Base-by-base conservation (phyloP, 108 stramenopile genomes). In the Fragilariopsis cylindrus region DNA sequence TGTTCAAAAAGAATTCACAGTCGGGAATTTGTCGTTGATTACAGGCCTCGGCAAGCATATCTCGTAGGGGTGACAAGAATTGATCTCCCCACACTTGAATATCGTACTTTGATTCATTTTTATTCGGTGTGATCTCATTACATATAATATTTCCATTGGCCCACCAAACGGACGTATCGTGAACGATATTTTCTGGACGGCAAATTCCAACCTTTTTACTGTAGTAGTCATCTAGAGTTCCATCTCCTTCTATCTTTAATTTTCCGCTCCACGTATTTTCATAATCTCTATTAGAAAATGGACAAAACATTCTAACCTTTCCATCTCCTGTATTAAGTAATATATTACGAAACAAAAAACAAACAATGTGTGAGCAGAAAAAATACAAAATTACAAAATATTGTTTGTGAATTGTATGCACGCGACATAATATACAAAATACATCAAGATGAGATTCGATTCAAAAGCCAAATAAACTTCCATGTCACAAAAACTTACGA, bases 91-190 rank as follows among this genome's bases (percentile, higher is more conserved):
- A 99, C 2, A 48, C 48, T 47, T 48, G 67, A 48, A 76, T 85
- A 87, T 74, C 97, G 93, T 48, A 82, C 84, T 66, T 91, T 88
- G 16, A 88, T 81, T 75, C 69, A 72, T 92, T 85, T 71, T 86
- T 85, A 4, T 90, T 84, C 39, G 83, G 76, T 55, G 84, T 87
- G 75, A 97, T 82, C 82, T 98, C 98, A 80, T 99, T 99, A 80
- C 98, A 99, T 72, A 99, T 98, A 80, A 99, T 99, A 72, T 99
- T 99, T 5, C 99, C 99, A 78, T 99, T 99, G 43, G 99, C 99
- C 99, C 99, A 99, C 99, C 99, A 99, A 64, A 95, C 91, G 70
- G 67, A 79, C 73, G 84, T 83, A 65, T 97, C 96, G 9, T 82
- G 73, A 63, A 96, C 96, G 16, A 98, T 85, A 56, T 97, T 90